Percentiles rank a stretch among this genome's conserved stretches.
Conservation (phyloP, 495 filamentous ascomycete genomes). For the Hamigera avellanea region DNA sequence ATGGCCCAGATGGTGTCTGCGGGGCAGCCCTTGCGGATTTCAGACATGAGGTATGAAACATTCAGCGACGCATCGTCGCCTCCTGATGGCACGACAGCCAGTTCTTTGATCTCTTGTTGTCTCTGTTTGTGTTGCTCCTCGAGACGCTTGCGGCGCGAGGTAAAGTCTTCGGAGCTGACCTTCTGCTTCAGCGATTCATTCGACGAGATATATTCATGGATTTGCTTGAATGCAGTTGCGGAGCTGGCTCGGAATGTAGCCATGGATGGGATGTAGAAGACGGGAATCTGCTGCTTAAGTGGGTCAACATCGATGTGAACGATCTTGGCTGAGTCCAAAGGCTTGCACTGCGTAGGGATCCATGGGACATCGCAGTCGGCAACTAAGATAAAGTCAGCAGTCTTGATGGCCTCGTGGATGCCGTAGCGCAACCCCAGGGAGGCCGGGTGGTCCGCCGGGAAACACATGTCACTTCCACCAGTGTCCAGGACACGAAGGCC, state of each 20-base stretch:
- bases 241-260: conserved; percentile 68
- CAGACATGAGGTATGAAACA: conserved; percentile 54
- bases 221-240: conserved; percentile 58
- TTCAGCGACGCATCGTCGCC: conserved; percentile 54
- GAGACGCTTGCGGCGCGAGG: conserved; percentile 42
- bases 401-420: conserved; percentile 57
- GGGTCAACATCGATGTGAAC: conserved; percentile 83
- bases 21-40: conserved; percentile 54
- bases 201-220: conserved; percentile 45
- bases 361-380: conserved; percentile 77
- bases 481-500: conserved; percentile 81
- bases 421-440: conserved; percentile 72
- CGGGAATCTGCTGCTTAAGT: conserved; percentile 77
- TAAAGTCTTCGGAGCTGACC: conserved; percentile 32
- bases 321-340: conserved; percentile 45
- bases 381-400: conserved; percentile 76
- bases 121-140: conserved; percentile 47
- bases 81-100: conserved; percentile 39
- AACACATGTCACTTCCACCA: conserved; percentile 90
- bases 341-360: conserved; percentile 52
- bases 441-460: conserved; percentile 66
- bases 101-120: conserved; percentile 43
- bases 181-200: conserved; percentile 32
- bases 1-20: conserved; percentile 72
- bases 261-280: conserved; percentile 65